Conservation (phyloP, 2,329 filamentous ascomycete species). For the Aureobasidium zeae region DNA sequence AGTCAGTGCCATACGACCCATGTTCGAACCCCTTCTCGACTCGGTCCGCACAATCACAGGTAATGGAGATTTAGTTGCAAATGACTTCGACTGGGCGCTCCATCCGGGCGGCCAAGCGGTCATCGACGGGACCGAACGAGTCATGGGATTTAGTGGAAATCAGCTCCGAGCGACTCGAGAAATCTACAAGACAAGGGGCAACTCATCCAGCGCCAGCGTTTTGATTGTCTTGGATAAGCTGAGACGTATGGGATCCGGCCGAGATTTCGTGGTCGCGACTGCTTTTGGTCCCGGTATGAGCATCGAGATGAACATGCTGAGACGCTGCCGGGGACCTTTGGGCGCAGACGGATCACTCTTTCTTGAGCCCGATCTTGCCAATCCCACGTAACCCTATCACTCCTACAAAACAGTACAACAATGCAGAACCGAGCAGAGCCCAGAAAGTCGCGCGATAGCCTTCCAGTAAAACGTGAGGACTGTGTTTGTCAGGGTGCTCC, state of each 20-base stretch:
- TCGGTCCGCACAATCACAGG: accelerated
- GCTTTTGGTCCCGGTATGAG: not conserved
- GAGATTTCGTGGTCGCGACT: not conserved
- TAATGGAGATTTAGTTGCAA: not conserved
- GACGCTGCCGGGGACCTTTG: not conserved
- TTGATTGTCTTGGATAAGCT: slow-evolving; percentile 57
- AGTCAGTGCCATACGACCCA: not conserved
- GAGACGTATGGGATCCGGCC: slow-evolving; percentile 24
- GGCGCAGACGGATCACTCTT: slow-evolving; percentile 22
- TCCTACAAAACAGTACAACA: slow-evolving; percentile 26
- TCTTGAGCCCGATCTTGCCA: slow-evolving; percentile 36
- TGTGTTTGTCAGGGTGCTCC: slow-evolving; percentile 23
- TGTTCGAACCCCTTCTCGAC: not conserved
- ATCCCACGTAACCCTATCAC: slow-evolving; percentile 34
- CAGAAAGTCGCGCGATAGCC: slow-evolving; percentile 37
- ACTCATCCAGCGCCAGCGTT: slow-evolving; percentile 58
- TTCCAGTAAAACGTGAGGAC: slow-evolving; percentile 29
- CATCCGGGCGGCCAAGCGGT: slow-evolving; percentile 62
- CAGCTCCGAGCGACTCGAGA: slow-evolving; percentile 63
- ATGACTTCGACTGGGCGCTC: slow-evolving; percentile 63
- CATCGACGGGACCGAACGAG: slow-evolving; percentile 51
- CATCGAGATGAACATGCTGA: not conserved
- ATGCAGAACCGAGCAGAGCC: slow-evolving; percentile 30
- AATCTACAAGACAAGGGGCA: slow-evolving; percentile 59
- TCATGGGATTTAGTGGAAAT: slow-evolving; percentile 49